Percentiles rank a stretch among this genome's conserved stretches.
These are phyloP conservation scores for Saccharomycopsis selenospora DNA, from an alignment of 805 yeast genomes.

Conservation along the genomic window DNA sequence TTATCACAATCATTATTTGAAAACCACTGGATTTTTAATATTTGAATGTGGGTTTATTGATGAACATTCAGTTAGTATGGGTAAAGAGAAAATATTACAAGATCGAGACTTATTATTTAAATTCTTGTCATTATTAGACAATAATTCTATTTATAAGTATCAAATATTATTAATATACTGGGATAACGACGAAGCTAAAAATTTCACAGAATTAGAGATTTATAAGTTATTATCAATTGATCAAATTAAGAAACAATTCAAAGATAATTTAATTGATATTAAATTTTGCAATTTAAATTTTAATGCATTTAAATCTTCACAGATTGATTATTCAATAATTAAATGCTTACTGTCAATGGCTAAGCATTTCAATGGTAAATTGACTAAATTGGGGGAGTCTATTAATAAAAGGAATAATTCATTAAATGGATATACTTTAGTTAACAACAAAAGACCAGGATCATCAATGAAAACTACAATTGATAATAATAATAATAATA, in stretches of 20 bases:
- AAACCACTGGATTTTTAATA: slow-evolving; percentile 36
- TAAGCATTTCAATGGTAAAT: slow-evolving; percentile 13
- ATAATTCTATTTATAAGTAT: slow-evolving; percentile 33
- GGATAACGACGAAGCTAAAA: slow-evolving; percentile 25
- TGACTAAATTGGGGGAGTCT: background rate
- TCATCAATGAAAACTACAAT: no score
- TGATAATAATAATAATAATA: no score
- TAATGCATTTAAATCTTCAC: background rate
- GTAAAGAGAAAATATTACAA: slow-evolving; percentile 30
- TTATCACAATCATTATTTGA: slow-evolving; percentile 32
- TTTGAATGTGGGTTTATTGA: slow-evolving; percentile 45
- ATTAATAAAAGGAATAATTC: background rate
- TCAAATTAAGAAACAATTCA: slow-evolving; percentile 6
- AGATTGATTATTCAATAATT: background rate
- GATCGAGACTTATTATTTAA: slow-evolving; percentile 34
- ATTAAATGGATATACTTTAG: background rate
- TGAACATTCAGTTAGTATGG: slow-evolving; percentile 18
- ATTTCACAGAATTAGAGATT: slow-evolving; percentile 9
- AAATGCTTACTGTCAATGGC: slow-evolving; percentile 9
- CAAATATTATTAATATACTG: slow-evolving; percentile 38
- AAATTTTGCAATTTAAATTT: slow-evolving; percentile 12
- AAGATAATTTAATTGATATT: slow-evolving; percentile 9
- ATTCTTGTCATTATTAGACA: slow-evolving; percentile 30
- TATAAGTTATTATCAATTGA: slow-evolving; percentile 13
- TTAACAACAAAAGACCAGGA: background rate